These are phyloP conservation scores for Agaricus subrufescens DNA, from an alignment of 768 basidiomycete genomes.

Conservation along the genomic window DNA sequence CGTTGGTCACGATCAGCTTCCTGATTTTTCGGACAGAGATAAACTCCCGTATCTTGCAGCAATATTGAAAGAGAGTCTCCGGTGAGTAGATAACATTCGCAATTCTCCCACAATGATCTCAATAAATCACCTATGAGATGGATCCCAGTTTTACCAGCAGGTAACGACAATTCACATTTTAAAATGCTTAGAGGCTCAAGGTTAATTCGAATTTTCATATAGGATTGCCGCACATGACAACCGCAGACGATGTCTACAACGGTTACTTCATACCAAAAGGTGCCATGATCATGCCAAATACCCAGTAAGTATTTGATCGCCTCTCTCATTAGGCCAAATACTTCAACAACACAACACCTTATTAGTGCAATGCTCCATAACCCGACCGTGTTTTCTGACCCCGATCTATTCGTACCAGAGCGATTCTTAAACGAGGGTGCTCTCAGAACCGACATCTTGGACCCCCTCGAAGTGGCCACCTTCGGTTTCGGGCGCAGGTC, in stretches of 20 bases:
- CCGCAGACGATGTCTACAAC: slow-evolving; percentile 7
- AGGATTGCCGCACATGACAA: slow-evolving; percentile 7
- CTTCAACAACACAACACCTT: neutral
- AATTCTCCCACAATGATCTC: no score
- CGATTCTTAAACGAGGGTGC: slow-evolving; percentile 16
- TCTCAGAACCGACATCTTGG: slow-evolving; percentile 18
- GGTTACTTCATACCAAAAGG: slow-evolving; percentile 11
- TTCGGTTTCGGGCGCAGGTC: slow-evolving; percentile 30
- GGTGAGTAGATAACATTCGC: neutral
- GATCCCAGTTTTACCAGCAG: neutral
- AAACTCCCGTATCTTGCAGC: slow-evolving; percentile 21
- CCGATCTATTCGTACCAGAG: slow-evolving; percentile 16
- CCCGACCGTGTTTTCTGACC: slow-evolving; percentile 13
- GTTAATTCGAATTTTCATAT: no score
- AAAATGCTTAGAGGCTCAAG: no score
- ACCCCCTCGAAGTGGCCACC: slow-evolving; percentile 16
- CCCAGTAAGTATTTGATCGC: neutral
- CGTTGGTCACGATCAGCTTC: slow-evolving; percentile 19
- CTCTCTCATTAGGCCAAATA: neutral
- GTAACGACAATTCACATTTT: no score
- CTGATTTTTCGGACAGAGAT: slow-evolving; percentile 17
- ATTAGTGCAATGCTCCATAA: slow-evolving; percentile 19
- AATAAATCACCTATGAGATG: neutral
- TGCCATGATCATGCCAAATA: slow-evolving; percentile 8
- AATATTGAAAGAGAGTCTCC: slow-evolving; percentile 17